Evolutionary conservation across 371 early-diverging fungal genomes (phyloP).

Genomic region (Phascolomyces articulosus): DNA sequence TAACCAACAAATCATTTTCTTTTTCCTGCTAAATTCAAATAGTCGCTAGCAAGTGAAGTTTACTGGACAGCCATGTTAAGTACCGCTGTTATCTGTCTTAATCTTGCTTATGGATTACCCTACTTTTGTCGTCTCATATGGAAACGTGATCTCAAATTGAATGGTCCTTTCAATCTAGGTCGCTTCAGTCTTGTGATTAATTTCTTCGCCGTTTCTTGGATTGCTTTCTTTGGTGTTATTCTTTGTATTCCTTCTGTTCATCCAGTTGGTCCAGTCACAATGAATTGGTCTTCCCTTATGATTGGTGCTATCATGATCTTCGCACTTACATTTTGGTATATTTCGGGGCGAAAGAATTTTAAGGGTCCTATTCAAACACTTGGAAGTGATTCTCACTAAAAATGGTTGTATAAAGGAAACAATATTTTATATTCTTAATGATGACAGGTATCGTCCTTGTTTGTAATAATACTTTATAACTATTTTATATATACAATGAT

Average conservation of each 20-base stretch:
- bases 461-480: too few species aligned
- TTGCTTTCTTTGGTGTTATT: slow-evolving; percentile 28
- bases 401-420: too few species aligned
- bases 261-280: slow-evolving; percentile 20
- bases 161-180: slow-evolving; percentile 30
- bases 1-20: too few species aligned
- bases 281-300: slow-evolving; percentile 33
- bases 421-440: too few species aligned
- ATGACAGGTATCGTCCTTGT: too few species aligned
- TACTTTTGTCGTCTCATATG: slow-evolving; percentile 31
- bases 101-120: slow-evolving; percentile 29
- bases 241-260: slow-evolving; percentile 24
- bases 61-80: slow-evolving; percentile 32
- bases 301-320: slow-evolving; percentile 26
- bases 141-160: slow-evolving; percentile 10
- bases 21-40: too few species aligned
- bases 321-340: slow-evolving; percentile 22
- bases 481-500: too few species aligned
- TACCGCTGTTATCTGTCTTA: slow-evolving; percentile 27
- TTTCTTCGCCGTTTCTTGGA: slow-evolving; percentile 27
- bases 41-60: background rate
- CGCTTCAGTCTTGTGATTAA: slow-evolving; percentile 22
- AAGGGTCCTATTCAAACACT: slow-evolving; percentile 38
- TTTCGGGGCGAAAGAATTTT: slow-evolving; percentile 22
- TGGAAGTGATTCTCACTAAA: background rate